Conservation (phyloP, 345 rosid genomes). For the Abelmoschus esculentus region DNA sequence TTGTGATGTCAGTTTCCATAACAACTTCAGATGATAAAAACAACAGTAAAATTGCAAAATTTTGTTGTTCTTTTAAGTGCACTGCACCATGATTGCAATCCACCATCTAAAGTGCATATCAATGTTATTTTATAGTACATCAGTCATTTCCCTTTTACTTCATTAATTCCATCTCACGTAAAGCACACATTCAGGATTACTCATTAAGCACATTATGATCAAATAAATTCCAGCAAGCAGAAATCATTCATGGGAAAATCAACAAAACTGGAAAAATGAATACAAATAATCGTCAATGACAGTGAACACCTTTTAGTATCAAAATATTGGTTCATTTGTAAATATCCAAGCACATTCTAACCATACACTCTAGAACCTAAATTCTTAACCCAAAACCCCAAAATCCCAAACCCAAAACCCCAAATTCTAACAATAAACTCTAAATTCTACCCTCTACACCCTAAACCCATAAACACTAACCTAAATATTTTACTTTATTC, state of each 20-base stretch:
- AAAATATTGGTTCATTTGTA: not conserved
- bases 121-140: not conserved
- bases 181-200: not conserved
- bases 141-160: not conserved
- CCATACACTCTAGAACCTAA: no score
- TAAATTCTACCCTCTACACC: no score
- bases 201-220: not conserved
- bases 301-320: not conserved
- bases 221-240: not conserved
- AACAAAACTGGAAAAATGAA: not conserved
- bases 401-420: no score
- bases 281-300: not conserved
- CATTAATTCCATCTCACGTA: not conserved
- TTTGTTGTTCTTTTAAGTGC: not conserved
- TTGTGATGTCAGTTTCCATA: not conserved
- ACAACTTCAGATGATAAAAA: not conserved
- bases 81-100: not conserved
- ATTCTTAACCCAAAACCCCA: no score
- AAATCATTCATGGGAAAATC: not conserved
- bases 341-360: not conserved
- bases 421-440: no score
- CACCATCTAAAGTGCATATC: not conserved
- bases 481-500: not conserved
- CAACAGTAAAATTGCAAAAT: not conserved
- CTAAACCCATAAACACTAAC: no score